Conservation (phyloP, 2,329 filamentous ascomycete species). For the Zelopaecilomyces penicillatus region DNA sequence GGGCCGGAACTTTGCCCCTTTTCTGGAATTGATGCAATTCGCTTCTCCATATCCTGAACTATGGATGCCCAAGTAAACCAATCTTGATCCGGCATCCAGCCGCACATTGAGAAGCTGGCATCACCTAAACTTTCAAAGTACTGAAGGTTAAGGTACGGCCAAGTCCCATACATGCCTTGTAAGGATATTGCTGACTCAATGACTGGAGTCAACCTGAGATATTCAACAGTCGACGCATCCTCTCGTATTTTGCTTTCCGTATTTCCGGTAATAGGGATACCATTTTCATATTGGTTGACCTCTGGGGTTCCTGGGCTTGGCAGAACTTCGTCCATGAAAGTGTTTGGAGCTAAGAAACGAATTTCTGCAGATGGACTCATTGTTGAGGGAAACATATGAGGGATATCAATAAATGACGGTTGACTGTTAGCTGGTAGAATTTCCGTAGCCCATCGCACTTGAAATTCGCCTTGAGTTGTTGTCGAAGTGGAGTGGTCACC, state of each 20-base stretch:
- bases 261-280: no score
- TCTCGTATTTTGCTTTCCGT: no score
- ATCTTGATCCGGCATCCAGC: constrained; percentile 33
- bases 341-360: constrained; percentile 35
- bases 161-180: constrained; percentile 18
- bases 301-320: not conserved
- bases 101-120: constrained; percentile 33
- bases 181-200: constrained; percentile 17
- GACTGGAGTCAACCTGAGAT: not conserved
- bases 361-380: constrained; percentile 10
- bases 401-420: no score
- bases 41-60: constrained; percentile 20
- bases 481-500: not conserved
- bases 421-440: not conserved
- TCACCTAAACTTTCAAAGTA: constrained; percentile 28
- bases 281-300: no score
- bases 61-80: constrained; percentile 27
- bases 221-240: no score
- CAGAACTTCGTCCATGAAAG: constrained; percentile 24
- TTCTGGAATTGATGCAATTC: constrained; percentile 7
- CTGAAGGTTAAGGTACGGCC: constrained; percentile 21
- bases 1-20: not conserved
- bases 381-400: no score
- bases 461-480: not conserved
- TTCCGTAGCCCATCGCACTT: constrained; percentile 1